Percentiles rank a stretch among this genome's conserved stretches.
Conservation (phyloP, 2,329 filamentous ascomycete species). For the Chaetoscypha palmicola region DNA sequence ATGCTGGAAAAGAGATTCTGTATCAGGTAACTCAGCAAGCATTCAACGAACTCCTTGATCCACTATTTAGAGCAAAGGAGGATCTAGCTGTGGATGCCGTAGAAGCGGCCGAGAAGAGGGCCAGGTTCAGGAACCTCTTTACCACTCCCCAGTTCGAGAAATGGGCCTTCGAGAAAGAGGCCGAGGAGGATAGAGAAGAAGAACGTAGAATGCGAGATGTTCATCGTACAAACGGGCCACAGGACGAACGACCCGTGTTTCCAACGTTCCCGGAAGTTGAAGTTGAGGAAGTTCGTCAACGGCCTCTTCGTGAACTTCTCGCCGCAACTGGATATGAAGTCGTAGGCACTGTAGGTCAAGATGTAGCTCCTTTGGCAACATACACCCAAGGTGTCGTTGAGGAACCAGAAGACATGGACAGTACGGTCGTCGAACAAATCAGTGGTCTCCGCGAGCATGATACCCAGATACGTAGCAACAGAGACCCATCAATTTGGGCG, state of each 20-base stretch:
- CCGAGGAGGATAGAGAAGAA: constrained; percentile 9
- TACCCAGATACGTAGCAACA: no score
- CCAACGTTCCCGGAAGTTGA: constrained; percentile 22
- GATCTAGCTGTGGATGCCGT: constrained; percentile 64
- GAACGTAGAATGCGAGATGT: constrained; percentile 3
- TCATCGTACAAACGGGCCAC: neutral
- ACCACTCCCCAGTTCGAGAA: constrained; percentile 35
- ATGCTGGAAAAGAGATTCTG: constrained; percentile 67
- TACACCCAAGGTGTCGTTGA: neutral
- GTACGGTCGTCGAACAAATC: neutral
- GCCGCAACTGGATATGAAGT: constrained; percentile 24
- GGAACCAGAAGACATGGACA: neutral
- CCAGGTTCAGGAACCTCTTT: constrained; percentile 46
- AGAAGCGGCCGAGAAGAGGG: constrained; percentile 54
- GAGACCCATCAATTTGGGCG: no score
- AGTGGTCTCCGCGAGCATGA: neutral
- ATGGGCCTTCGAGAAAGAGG: constrained; percentile 23
- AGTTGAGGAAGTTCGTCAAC: constrained; percentile 25
- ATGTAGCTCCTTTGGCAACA: neutral
- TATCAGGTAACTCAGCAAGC: constrained; percentile 89
- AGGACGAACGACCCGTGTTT: constrained; percentile 11
- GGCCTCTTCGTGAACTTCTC: constrained; percentile 25
- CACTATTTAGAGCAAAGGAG: constrained; percentile 76
- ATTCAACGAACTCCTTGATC: constrained; percentile 86
- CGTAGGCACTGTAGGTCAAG: constrained; percentile 2